Evolutionary conservation across 2,329 filamentous ascomycete genomes (phyloP).

Genomic region (Sarocladiaceae sp.): DNA sequence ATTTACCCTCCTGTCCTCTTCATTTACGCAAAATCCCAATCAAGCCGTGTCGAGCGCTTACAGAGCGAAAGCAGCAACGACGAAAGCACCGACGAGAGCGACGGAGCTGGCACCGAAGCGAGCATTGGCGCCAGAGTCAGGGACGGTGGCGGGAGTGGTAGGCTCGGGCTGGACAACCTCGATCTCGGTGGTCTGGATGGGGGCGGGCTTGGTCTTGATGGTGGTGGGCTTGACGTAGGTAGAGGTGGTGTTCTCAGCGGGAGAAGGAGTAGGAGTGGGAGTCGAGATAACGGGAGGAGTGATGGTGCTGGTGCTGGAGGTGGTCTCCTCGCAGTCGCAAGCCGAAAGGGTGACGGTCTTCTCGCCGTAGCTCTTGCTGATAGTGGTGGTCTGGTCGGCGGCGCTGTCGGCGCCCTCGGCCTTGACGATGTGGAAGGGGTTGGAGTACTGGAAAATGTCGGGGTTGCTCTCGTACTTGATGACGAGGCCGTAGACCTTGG

Average conservation of each 20-base stretch:
- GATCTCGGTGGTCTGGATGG: slow-evolving; percentile 13
- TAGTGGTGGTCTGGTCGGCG: slow-evolving; percentile 24
- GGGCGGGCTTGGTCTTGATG: slow-evolving; percentile 18
- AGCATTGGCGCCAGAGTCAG: slow-evolving; percentile 20
- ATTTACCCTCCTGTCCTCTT: neutral
- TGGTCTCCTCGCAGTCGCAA: slow-evolving; percentile 11
- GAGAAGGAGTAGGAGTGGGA: slow-evolving; percentile 17
- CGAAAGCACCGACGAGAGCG: slow-evolving; percentile 34
- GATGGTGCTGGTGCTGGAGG: slow-evolving; percentile 17
- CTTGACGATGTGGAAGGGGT: slow-evolving; percentile 51
- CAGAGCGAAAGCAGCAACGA: slow-evolving; percentile 38
- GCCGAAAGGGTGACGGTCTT: slow-evolving; percentile 26
- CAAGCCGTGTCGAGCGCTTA: slow-evolving; percentile 24
- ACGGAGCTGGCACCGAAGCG: slow-evolving; percentile 33
- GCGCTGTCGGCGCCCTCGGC: slow-evolving; percentile 18
- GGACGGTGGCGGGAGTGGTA: slow-evolving; percentile 16
- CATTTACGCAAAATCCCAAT: neutral
- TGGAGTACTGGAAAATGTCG: slow-evolving; percentile 56
- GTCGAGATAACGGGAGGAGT: slow-evolving; percentile 15
- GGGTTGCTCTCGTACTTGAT: slow-evolving; percentile 45
- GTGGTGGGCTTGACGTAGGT: slow-evolving; percentile 16
- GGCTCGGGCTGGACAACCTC: slow-evolving; percentile 13
- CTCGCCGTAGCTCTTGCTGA: slow-evolving; percentile 23
- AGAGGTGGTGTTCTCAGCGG: slow-evolving; percentile 15
- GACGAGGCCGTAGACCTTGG: slow-evolving; percentile 53